Base-by-base conservation (phyloP, 1,284 basidiomycete genomes). In the Ceratobasidium sp. region DNA sequence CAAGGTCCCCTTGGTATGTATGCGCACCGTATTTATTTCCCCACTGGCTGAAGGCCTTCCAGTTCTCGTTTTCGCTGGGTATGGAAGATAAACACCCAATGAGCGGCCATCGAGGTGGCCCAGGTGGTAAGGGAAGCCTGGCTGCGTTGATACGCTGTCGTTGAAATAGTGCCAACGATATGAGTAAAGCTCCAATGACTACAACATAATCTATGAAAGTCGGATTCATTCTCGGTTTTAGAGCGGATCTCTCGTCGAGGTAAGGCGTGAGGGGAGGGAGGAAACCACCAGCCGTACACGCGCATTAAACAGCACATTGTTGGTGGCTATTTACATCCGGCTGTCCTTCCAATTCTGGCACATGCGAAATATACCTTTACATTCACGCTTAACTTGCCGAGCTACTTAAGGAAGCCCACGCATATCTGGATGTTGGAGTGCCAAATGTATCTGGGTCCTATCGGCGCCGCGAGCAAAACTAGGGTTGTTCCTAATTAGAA, bases 11-110 rank as follows among this genome's bases (percentile, higher is more conserved):
- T 5, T 16, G 50, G 28, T 16, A 21, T 57, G 21, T 55, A 57
- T 55, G 16, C 43, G 23, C n/a, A 69, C 64, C 64, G 30, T 69
- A 69, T 18, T 69, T 52, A 5, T 69, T 26, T 57, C 64, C 64
- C 64, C 64, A 69, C 32, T 44, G 8, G 14, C n/a, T 46, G 32
- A 69, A 69, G 0, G 18, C 14, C 18, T 30, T 26, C 35, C 35
- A 43, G 13, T 21, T 30, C 13, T 44, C 14, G 23, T 28, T 28
- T 6, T 35, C 41, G 11, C 11, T 18, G 9, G 64, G 50, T 21
- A 69, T 55, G 11, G 64, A 69, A 11, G 38, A 35, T 16, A 69
- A 18, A n/a, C 23, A 21, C 5, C 64, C 64, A n/a, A 69, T 38
- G 1, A 69, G 26, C 18, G 64, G 64, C 64, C 64, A 69, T 14